Conservation (phyloP, 2,329 filamentous ascomycete species). For the Trichoderma oligosporum region DNA sequence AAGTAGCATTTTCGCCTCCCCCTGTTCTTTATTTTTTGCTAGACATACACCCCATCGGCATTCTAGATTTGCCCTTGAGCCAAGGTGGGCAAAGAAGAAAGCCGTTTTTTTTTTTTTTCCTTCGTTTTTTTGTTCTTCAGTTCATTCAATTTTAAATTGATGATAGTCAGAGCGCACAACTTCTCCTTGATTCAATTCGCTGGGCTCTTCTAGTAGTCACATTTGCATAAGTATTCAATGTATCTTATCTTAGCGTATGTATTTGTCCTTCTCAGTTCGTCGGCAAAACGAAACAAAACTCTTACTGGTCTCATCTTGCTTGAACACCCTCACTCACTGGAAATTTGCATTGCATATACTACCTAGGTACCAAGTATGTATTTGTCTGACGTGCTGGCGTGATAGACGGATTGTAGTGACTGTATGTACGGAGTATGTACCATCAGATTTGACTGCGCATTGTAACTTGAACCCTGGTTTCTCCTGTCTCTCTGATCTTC, state of each 20-base stretch:
- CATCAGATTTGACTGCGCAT: slow-evolving; percentile 7
- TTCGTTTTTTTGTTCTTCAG: too few relatives aligned
- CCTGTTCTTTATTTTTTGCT: background rate
- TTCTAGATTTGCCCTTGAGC: background rate
- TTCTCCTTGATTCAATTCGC: background rate
- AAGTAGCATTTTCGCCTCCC: slow-evolving; percentile 18
- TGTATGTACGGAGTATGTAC: too few relatives aligned
- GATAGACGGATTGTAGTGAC: slow-evolving; percentile 8
- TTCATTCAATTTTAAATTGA: background rate
- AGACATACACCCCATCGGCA: background rate
- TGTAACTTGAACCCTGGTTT: slow-evolving; percentile 4
- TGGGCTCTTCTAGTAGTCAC: background rate
- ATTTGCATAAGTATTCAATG: background rate
- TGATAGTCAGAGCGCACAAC: background rate
- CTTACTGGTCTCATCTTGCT: background rate
- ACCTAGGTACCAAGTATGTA: slow-evolving; percentile 2
- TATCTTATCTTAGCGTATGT: too few relatives aligned
- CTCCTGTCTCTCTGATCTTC: background rate
- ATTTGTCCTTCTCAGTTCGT: too few relatives aligned
- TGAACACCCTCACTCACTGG: background rate
- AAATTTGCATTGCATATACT: slow-evolving; percentile 12
- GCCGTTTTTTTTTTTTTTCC: background rate
- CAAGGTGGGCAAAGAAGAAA: too few relatives aligned
- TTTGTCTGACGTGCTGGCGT: slow-evolving; percentile 13
- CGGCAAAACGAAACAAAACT: background rate